A percentile compares a stretch with the other conserved stretches of the same genome.
phyloP scores from a whole-genome alignment of 495 filamentous ascomycete genomes.

The Podospora anserina region DNA sequence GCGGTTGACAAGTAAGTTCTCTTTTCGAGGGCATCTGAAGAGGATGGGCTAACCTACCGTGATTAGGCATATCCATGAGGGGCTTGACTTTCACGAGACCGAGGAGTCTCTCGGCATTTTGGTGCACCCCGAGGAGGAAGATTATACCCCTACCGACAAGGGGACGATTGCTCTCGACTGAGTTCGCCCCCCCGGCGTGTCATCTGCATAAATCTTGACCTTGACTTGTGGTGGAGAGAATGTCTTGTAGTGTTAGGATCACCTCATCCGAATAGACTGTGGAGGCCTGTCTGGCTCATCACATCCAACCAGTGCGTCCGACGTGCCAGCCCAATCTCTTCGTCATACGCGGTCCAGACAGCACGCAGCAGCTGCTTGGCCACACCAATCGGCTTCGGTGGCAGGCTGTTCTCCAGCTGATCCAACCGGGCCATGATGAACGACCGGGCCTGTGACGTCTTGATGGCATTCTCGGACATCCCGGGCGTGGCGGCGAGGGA shows the following conservation, averaged over 20 bases:
- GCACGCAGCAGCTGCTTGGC: conserved; percentile 34
- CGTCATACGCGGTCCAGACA: conserved; percentile 35
- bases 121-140: conserved; percentile 27
- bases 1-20: conserved; percentile 29
- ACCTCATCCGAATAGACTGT: conserved; percentile 33
- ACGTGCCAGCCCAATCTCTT: conserved; percentile 28
- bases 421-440: conserved; percentile 31
- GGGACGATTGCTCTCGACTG: conserved; percentile 24
- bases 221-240: neutral
- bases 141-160: conserved; percentile 26
- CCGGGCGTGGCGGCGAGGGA: neutral
- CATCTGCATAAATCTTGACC: neutral
- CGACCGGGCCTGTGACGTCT: conserved; percentile 26
- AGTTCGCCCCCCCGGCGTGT: neutral
- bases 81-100: conserved; percentile 29
- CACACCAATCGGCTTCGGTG: conserved; percentile 34
- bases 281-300: conserved; percentile 32
- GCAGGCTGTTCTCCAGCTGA: conserved; percentile 30
- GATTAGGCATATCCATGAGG: conserved; percentile 27
- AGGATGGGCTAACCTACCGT: conserved; percentile 12
- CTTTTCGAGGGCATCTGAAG: neutral
- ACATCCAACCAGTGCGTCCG: conserved; percentile 38
- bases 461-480: conserved; percentile 22
- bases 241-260: neutral
- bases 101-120: conserved; percentile 25